These are phyloP conservation scores for Pythium guiyangense DNA, from an alignment of 352 stramenopile genomes.

Conservation along the genomic window DNA sequence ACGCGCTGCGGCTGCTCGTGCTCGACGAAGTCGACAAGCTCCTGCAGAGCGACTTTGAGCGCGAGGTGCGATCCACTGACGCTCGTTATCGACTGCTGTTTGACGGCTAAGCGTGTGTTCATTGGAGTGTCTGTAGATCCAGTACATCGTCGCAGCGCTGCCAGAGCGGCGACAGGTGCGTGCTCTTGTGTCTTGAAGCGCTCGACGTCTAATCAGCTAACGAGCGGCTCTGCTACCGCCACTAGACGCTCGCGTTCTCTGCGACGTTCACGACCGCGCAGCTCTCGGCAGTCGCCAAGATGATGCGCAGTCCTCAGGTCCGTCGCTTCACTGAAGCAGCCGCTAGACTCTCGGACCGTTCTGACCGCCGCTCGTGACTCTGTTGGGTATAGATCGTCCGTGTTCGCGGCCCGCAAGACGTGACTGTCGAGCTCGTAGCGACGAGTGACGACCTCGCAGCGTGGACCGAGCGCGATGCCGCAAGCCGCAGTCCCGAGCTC, in stretches of 20 bases:
- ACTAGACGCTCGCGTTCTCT: conserved; percentile 69
- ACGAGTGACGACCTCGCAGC: conserved; percentile 28
- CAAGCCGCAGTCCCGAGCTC: conserved; percentile 39
- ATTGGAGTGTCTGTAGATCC: conserved; percentile 36
- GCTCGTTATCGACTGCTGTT: background rate
- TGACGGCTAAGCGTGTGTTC: background rate
- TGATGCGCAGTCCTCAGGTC: conserved; percentile 71
- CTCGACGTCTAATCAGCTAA: background rate
- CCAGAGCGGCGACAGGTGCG: conserved; percentile 56
- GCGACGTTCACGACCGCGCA: conserved; percentile 75
- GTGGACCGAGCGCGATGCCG: conserved; percentile 50
- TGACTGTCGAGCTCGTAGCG: conserved; percentile 63
- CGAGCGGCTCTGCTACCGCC: background rate
- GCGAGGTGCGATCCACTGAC: conserved; percentile 27
- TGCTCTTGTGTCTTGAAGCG: too few species aligned
- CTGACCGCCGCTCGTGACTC: background rate
- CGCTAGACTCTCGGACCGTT: background rate
- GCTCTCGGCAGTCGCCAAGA: conserved; percentile 30
- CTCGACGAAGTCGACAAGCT: conserved; percentile 85
- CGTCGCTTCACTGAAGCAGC: background rate
- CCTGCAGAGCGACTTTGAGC: conserved; percentile 55
- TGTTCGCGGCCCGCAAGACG: conserved; percentile 45
- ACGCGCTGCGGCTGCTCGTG: conserved; percentile 53
- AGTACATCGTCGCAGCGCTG: conserved; percentile 46
- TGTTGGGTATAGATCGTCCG: conserved; percentile 52